These are phyloP conservation scores for Pseudonectria buxi DNA, from an alignment of 2,329 filamentous ascomycete species.

Conservation along the genomic window DNA sequence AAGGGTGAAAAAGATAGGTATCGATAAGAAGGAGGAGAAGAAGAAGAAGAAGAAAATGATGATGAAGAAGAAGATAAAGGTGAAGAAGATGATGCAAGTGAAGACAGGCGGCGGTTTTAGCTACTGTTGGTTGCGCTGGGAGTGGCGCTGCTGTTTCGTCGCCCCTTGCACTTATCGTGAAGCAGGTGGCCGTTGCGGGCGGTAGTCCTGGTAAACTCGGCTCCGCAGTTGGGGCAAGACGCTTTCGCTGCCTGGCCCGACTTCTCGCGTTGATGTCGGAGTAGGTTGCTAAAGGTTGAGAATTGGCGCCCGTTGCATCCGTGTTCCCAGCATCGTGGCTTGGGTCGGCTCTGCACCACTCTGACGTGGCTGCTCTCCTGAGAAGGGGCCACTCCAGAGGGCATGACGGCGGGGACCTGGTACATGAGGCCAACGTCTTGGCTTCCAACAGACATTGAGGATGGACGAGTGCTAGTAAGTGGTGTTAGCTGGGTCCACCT, in stretches of 20 bases:
- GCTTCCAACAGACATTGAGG: slow-evolving; percentile 28
- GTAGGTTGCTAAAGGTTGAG: slow-evolving; percentile 90
- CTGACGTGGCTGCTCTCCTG: slow-evolving; percentile 49
- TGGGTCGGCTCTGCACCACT: slow-evolving; percentile 72
- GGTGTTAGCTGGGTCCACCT: slow-evolving; percentile 12
- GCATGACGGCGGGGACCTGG: slow-evolving; percentile 32
- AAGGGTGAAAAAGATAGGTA: not conserved
- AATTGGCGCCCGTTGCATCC: slow-evolving; percentile 94
- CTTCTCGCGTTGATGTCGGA: slow-evolving; percentile 90
- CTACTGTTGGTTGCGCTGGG: too few relatives aligned
- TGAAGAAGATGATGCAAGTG: too few relatives aligned
- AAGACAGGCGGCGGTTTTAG: too few relatives aligned
- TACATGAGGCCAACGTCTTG: slow-evolving; percentile 39
- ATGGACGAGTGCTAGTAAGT: slow-evolving; percentile 29
- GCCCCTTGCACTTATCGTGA: slow-evolving; percentile 88
- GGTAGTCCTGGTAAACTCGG: slow-evolving; percentile 83
- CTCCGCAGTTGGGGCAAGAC: slow-evolving; percentile 82
- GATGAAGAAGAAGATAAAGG: not conserved
- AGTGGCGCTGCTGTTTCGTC: slow-evolving; percentile 18
- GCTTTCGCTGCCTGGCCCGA: slow-evolving; percentile 86
- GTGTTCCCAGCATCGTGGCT: slow-evolving; percentile 95
- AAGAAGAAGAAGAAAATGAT: too few relatives aligned
- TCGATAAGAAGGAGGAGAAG: not conserved
- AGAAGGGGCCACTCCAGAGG: slow-evolving; percentile 27
- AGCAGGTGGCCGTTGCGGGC: slow-evolving; percentile 79